Conservation (phyloP, 352 stramenopile genomes). For the Phytophthora agathidicida region DNA sequence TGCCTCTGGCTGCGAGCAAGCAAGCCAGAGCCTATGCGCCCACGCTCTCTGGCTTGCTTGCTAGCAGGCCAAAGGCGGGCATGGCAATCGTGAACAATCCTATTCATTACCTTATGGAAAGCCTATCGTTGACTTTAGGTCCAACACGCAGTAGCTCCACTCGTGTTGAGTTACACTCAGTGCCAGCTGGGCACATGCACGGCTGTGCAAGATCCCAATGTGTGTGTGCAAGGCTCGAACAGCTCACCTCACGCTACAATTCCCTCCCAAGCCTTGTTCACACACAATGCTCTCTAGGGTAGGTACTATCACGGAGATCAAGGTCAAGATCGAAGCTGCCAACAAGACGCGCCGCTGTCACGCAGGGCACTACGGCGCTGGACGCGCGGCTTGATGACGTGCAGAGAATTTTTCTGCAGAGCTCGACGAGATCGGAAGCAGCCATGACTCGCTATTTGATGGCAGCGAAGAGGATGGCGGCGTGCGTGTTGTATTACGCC, state of each 20-base stretch:
- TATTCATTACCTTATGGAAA: background rate
- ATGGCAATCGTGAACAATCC: background rate
- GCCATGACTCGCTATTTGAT: background rate
- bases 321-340: conserved; percentile 1
- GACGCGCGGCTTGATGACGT: background rate
- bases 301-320: background rate
- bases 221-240: background rate
- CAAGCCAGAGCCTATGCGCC: no score
- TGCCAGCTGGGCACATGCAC: background rate
- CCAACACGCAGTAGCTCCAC: background rate
- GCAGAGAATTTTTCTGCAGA: background rate
- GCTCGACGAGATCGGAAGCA: background rate
- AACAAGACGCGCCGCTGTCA: background rate
- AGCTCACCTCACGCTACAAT: background rate
- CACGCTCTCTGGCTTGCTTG: no score
- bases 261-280: no score
- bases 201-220: no score
- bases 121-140: background rate
- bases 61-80: no score
- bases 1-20: no score
- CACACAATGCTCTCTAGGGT: no score
- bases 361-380: background rate
- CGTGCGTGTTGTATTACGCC: background rate
- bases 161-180: background rate
- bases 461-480: background rate